Base-by-base conservation (phyloP, 2,329 filamentous ascomycete species). In the Aspergillus melleus region DNA sequence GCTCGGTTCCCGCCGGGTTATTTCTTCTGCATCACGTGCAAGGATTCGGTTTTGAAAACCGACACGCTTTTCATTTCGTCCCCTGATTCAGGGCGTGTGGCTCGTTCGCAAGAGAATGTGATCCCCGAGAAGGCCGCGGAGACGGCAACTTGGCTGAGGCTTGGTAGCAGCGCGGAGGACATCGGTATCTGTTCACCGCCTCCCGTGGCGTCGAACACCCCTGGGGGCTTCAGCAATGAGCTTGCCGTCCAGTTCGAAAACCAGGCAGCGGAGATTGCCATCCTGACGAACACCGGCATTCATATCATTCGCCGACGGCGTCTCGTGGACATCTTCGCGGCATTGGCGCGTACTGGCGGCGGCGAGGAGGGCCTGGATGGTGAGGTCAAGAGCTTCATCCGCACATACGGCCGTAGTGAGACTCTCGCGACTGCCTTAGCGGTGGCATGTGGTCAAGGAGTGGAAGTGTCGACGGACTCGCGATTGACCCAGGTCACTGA, bases 241-340 rank as follows among this genome's bases (percentile, higher is more conserved):
- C 81, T 98, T 58, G 92, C 95, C 1, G 90, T 96, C n/a, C 96
- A 99, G 68, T 99, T 95, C 68, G 95, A 99, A 70, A 84, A 90
- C 61, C 82, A 88, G 0, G 84, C 90, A 0, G 87, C 89, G 54
- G 94, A 99, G 72, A 88, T 98, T 64, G 95, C 94, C 1, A 87
- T 99, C 51, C 83, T 99, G 56, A 98, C 95, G 32, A 96, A 95
- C 68, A 92, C 87, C 14, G 95, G 95, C 2, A 86, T 99, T 55
- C 92, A 97, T 69, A 85, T 96, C 8, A 86, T 98, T 56, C 88
- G 92, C 57, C 84, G 95, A 53, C 85, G 92, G 69, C 84, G 95
- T 57, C 83, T 98, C 5, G 92, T 98, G 0, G 95, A 99, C 72
- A 90, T 96, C 9, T 96, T 99, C 74, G 92, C 94, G 3, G 86